Conservation (phyloP, 768 basidiomycete genomes). For the Phanerochaete sordida region DNA sequence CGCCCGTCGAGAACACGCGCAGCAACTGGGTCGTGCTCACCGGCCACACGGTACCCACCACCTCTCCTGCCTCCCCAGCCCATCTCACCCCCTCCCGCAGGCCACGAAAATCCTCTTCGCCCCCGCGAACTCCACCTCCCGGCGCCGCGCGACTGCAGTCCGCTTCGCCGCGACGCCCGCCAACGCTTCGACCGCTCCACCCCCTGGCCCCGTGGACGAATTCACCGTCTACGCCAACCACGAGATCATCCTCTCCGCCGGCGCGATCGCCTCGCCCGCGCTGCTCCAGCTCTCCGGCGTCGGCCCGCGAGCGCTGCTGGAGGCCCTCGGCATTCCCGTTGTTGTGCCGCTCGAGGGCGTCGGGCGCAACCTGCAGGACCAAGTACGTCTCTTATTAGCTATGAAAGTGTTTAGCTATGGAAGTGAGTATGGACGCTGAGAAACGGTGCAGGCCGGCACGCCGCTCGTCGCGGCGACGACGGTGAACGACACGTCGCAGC, state of each 20-base stretch:
- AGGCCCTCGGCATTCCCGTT: conserved; percentile 42
- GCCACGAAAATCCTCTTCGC: not conserved
- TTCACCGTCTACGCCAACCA: conserved; percentile 40
- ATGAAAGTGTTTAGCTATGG: no score
- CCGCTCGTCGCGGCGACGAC: not conserved
- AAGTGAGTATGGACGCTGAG: no score
- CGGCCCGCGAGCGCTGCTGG: conserved; percentile 44
- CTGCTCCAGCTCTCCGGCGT: conserved; percentile 53
- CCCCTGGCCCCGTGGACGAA: not conserved
- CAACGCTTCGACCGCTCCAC: not conserved
- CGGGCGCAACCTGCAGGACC: conserved; percentile 57
- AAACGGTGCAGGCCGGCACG: not conserved
- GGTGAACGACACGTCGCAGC: not conserved
- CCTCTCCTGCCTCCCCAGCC: not conserved
- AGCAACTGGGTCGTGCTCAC: conserved; percentile 48
- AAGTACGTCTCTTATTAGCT: conserved; percentile 16
- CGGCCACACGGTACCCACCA: conserved; percentile 1
- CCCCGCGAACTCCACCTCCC: not conserved
- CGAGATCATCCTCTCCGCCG: conserved; percentile 54
- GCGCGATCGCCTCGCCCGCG: conserved; percentile 43
- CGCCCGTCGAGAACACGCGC: conserved; percentile 45
- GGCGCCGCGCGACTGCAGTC: not conserved
- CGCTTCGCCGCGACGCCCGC: not conserved
- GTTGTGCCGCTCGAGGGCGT: conserved; percentile 44
- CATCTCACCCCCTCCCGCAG: not conserved